These are phyloP conservation scores for Microstroma glucosiphilum DNA, from an alignment of 1,284 basidiomycete species.

Conservation along the genomic window DNA sequence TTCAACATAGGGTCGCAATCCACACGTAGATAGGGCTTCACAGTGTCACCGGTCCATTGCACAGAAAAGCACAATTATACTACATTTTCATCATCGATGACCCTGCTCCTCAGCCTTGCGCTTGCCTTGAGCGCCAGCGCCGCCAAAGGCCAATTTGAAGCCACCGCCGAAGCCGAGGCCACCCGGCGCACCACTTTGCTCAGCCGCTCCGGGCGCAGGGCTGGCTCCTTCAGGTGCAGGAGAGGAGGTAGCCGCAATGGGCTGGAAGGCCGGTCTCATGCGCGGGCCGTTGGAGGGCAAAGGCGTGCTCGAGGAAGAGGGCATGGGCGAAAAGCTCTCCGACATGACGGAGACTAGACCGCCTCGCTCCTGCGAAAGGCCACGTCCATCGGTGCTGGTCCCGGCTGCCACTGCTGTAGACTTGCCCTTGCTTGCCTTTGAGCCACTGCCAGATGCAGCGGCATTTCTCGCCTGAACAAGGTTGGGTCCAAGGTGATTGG, in stretches of 20 bases:
- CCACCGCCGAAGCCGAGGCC: not conserved
- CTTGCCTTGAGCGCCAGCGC: not conserved
- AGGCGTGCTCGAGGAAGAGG: too few species aligned
- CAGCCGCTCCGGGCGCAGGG: not conserved
- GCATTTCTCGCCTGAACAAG: conserved; percentile 2
- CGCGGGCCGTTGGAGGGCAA: not conserved
- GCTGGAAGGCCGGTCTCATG: not conserved
- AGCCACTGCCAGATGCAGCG: not conserved
- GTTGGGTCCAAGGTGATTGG: conserved; percentile 29
- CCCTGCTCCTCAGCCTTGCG: conserved; percentile 6
- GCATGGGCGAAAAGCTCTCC: not conserved
- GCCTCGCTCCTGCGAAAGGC: not conserved
- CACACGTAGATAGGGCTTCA: too few species aligned
- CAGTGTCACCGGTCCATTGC: too few species aligned
- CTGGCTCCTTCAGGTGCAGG: not conserved
- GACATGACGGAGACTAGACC: not conserved
- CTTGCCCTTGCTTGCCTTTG: not conserved
- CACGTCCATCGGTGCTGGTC: not conserved
- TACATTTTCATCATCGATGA: too few species aligned
- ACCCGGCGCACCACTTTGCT: not conserved
- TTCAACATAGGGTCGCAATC: too few species aligned
- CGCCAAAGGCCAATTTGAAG: not conserved
- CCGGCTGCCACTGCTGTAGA: not conserved
- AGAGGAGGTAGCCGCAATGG: not conserved
- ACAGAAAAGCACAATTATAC: too few species aligned